Conservation (phyloP, 2,329 filamentous ascomycete genomes). For the Stagonosporopsis rhizophila region DNA sequence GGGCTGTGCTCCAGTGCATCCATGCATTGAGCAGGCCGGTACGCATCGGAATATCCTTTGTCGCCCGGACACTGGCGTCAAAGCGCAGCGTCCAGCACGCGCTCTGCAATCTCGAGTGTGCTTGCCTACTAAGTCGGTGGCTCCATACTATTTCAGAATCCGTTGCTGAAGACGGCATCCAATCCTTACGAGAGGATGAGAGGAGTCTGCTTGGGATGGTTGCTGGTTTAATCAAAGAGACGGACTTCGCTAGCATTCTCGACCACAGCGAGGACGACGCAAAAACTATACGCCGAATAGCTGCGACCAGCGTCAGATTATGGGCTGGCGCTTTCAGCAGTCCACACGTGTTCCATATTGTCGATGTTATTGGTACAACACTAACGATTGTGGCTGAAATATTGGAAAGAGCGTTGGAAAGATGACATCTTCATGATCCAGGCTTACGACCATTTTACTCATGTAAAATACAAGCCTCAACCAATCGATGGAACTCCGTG, state of each 20-base stretch:
- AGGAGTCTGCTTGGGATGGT: neutral
- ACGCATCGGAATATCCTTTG: neutral
- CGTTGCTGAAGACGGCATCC: neutral
- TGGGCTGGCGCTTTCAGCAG: neutral
- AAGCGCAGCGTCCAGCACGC: neutral
- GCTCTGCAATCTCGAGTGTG: constrained; percentile 1
- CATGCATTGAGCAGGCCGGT: neutral
- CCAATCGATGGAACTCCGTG: neutral
- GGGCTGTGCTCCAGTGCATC: neutral
- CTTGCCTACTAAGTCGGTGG: neutral
- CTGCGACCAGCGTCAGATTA: neutral
- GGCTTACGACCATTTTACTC: neutral
- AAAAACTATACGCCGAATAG: neutral
- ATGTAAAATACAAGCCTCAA: neutral
- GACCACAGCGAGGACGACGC: neutral
- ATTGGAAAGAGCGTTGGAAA: neutral
- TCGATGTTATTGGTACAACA: neutral
- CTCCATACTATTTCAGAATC: neutral
- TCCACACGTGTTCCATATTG: neutral
- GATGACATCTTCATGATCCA: neutral
- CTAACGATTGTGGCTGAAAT: neutral
- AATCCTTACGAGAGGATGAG: neutral
- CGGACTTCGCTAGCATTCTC: neutral
- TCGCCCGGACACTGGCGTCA: neutral
- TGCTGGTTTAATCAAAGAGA: neutral